Evolutionary conservation across 257 asterid genomes (phyloP).

Genomic region (Plantago elongata): DNA sequence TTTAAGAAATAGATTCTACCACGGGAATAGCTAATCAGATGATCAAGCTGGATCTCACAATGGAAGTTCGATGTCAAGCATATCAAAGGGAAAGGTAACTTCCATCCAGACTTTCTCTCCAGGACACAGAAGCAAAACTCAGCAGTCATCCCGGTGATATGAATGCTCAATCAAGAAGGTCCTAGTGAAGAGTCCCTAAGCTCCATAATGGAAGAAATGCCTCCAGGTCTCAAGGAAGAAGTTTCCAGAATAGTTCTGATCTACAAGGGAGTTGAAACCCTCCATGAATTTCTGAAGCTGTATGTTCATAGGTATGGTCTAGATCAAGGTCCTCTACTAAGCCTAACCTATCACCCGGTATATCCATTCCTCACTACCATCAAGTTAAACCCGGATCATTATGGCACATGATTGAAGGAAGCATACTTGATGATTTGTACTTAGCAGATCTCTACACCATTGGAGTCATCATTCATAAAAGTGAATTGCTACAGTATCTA

Average conservation of each 20-base stretch:
- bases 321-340: background rate
- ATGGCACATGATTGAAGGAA: background rate
- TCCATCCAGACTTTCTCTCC: too few species aligned
- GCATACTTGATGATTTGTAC: background rate
- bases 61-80: too few species aligned
- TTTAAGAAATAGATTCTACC: too few species aligned
- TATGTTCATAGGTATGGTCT: background rate
- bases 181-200: constrained; percentile 26
- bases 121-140: too few species aligned
- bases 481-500: background rate
- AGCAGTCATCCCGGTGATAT: too few species aligned
- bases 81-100: too few species aligned
- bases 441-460: background rate
- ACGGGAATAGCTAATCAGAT: too few species aligned
- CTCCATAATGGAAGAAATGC: background rate
- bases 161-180: constrained; percentile 39
- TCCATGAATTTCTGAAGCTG: background rate
- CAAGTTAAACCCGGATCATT: background rate
- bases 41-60: too few species aligned
- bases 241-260: background rate
- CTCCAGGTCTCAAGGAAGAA: background rate
- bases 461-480: background rate
- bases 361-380: constrained; percentile 3
- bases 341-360: background rate
- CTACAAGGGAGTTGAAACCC: background rate